Evolutionary conservation across 1,284 basidiomycete species (phyloP).

Genomic region (Spongiforma sp.): DNA sequence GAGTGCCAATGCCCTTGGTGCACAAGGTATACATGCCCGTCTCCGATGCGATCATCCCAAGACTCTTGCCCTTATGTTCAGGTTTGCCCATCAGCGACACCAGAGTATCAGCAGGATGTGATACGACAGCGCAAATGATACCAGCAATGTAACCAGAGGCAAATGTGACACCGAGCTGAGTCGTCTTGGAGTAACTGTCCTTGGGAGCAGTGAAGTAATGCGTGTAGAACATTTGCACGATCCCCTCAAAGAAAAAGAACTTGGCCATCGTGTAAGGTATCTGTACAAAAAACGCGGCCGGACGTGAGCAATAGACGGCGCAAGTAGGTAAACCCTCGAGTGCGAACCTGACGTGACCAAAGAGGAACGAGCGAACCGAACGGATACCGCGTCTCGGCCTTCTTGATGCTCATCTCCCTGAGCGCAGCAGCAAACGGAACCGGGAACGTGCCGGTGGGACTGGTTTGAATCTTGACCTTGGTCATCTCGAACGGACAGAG

Average conservation of each 20-base stretch:
- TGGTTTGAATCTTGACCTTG: slow-evolving; percentile 86
- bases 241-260: slow-evolving; percentile 87
- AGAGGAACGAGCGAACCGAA: slow-evolving; percentile 81
- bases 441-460: slow-evolving; percentile 73
- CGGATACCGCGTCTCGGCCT: slow-evolving; percentile 73
- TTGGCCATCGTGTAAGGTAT: slow-evolving; percentile 90
- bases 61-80: slow-evolving; percentile 75
- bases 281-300: slow-evolving; percentile 37
- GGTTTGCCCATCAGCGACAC: slow-evolving; percentile 81
- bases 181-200: slow-evolving; percentile 68
- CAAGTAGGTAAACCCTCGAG: too few relatives aligned
- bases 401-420: slow-evolving; percentile 64
- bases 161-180: slow-evolving; percentile 81
- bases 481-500: slow-evolving; percentile 84
- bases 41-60: slow-evolving; percentile 68
- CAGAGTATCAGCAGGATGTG: slow-evolving; percentile 81
- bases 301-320: background rate
- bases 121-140: slow-evolving; percentile 82
- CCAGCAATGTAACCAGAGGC: slow-evolving; percentile 84
- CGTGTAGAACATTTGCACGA: slow-evolving; percentile 77
- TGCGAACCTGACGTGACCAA: slow-evolving; percentile 78
- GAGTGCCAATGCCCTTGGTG: slow-evolving; percentile 80
- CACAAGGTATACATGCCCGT: slow-evolving; percentile 64
- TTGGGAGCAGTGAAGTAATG: slow-evolving; percentile 77
- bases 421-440: slow-evolving; percentile 70